These are phyloP conservation scores for Phytophthora kernoviae DNA, from an alignment of 352 stramenopile species.

Conservation along the genomic window DNA sequence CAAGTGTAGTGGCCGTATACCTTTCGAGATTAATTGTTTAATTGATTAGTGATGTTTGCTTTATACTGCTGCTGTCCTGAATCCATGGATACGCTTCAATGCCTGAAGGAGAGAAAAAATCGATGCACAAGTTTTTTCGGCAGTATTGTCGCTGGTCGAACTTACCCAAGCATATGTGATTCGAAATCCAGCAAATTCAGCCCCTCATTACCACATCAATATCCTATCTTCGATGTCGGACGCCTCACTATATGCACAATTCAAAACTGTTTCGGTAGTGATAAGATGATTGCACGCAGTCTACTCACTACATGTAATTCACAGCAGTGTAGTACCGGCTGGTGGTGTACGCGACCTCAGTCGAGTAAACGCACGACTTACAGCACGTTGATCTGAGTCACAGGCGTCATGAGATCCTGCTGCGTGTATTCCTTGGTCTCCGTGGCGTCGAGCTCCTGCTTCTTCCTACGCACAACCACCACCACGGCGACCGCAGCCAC, in stretches of 20 bases:
- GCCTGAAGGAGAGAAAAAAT: background rate
- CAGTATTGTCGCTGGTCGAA: background rate
- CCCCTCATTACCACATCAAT: too few relatives aligned
- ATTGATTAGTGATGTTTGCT: constrained; percentile 24
- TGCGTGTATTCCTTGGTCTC: constrained; percentile 26
- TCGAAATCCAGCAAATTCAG: too few relatives aligned
- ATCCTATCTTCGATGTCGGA: too few relatives aligned
- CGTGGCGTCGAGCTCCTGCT: constrained; percentile 46
- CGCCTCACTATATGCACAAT: too few relatives aligned
- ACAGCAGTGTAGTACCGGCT: background rate
- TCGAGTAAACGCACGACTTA: constrained; percentile 13
- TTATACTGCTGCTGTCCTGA: constrained; percentile 7
- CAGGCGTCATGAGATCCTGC: constrained; percentile 34
- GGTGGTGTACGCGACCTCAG: background rate
- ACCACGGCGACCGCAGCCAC: constrained; percentile 34
- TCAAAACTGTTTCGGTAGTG: background rate
- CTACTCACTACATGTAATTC: background rate
- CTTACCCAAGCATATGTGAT: background rate
- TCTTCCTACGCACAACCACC: constrained; percentile 57
- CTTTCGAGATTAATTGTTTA: constrained; percentile 25
- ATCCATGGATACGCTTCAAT: background rate
- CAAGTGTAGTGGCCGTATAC: constrained; percentile 18
- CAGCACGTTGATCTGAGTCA: constrained; percentile 43
- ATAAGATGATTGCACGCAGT: background rate
- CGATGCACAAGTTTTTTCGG: background rate